Percentiles rank a stretch among this genome's conserved stretches.
Evolutionary conservation across 2,329 filamentous ascomycete species (phyloP).

Genomic region (Monilinia vaccinii-corymbosi): DNA sequence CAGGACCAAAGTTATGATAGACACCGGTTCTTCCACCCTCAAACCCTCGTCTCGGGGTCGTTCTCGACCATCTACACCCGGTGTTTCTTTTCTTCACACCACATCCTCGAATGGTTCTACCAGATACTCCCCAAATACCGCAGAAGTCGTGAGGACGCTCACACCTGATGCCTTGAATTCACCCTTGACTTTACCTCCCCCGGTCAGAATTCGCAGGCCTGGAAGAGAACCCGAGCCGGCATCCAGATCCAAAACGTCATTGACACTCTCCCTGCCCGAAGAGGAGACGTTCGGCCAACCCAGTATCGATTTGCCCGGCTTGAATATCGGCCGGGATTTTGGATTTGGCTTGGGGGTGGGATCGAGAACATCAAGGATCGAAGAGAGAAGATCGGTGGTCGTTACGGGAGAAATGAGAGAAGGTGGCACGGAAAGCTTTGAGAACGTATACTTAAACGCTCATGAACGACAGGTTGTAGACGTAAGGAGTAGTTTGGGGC

Average conservation of each 20-base stretch:
- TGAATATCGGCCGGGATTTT: not conserved
- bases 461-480: not conserved
- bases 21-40: too few relatives aligned
- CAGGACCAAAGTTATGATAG: not conserved
- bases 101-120: not conserved
- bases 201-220: not conserved
- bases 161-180: not conserved
- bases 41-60: not conserved
- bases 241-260: not conserved
- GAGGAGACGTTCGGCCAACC: constrained; percentile 5
- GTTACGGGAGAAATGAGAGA: not conserved
- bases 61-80: not conserved
- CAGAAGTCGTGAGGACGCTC: not conserved
- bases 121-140: not conserved
- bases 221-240: not conserved
- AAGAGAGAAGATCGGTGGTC: not conserved
- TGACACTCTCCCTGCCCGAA: constrained; percentile 1
- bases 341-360: not conserved
- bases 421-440: not conserved
- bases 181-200: not conserved
- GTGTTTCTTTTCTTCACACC: not conserved
- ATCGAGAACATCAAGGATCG: not conserved
- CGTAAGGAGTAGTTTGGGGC: not conserved
- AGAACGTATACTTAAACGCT: not conserved
- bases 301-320: constrained; percentile 4